Percentiles rank a stretch among this genome's conserved stretches.
phyloP scores from a whole-genome alignment of 2,329 filamentous ascomycete genomes.

The Rhynchosporium graminicola region DNA sequence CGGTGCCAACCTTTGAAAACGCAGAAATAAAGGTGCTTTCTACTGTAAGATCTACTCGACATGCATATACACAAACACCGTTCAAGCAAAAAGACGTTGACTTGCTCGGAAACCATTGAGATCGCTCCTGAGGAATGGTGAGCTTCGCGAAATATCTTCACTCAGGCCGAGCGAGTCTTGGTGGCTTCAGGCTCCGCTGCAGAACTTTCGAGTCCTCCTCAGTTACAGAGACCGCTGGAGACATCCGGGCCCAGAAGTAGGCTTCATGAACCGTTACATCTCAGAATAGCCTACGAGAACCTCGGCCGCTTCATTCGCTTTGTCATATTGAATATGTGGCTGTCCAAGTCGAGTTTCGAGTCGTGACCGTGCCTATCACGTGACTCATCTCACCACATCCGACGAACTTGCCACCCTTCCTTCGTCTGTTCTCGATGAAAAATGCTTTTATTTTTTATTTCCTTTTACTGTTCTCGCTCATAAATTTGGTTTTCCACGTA shows the following conservation, averaged over 20 bases:
- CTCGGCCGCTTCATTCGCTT: neutral
- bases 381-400: neutral
- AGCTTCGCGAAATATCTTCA: neutral
- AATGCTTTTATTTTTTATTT: no score
- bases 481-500: no score
- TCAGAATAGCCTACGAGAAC: neutral
- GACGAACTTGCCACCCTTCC: no score
- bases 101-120: neutral
- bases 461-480: no score
- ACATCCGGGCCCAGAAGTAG: neutral
- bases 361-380: neutral
- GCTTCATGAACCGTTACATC: conserved; percentile 5
- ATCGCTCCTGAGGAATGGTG: neutral
- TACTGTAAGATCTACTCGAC: conserved; percentile 17
- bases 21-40: neutral
- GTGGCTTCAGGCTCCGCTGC: neutral
- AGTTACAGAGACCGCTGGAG: neutral
- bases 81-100: neutral
- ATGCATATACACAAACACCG: conserved; percentile 21
- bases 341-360: neutral
- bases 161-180: neutral
- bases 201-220: neutral
- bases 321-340: neutral
- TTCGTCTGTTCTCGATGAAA: no score
- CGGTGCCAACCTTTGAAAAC: neutral